phyloP scores from a whole-genome alignment of 2,329 filamentous ascomycete genomes.

The Lachnellula willkommii region DNA sequence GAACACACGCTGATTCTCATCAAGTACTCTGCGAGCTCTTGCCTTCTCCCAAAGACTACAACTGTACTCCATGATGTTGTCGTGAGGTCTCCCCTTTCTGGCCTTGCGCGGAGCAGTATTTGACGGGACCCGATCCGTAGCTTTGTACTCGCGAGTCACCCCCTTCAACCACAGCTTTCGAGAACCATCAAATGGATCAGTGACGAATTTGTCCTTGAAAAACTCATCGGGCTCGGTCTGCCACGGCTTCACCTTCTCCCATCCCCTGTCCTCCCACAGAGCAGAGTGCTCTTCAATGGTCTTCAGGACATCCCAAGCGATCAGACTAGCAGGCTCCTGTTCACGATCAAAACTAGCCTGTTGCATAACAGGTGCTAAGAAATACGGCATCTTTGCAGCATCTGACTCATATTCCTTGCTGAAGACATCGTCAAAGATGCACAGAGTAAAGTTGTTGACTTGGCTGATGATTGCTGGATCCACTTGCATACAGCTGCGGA shows the following conservation, averaged over 20 bases:
- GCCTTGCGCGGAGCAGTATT: constrained; percentile 44
- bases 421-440: constrained; percentile 77
- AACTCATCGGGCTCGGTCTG: constrained; percentile 39
- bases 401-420: constrained; percentile 74
- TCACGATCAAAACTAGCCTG: constrained; percentile 1
- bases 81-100: constrained; percentile 35
- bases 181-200: constrained; percentile 57
- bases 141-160: constrained; percentile 53
- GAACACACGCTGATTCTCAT: constrained; percentile 73
- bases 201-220: constrained; percentile 48
- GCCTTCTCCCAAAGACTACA: constrained; percentile 67
- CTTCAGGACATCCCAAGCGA: constrained; percentile 60
- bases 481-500: constrained; percentile 41
- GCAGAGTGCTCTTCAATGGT: constrained; percentile 32
- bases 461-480: constrained; percentile 41
- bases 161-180: constrained; percentile 54
- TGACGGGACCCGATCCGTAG: constrained; percentile 61
- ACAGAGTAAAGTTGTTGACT: constrained; percentile 68
- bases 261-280: constrained; percentile 37
- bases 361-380: constrained; percentile 58
- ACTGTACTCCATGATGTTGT: constrained; percentile 77
- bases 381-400: constrained; percentile 68
- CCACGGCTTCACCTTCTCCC: constrained; percentile 26
- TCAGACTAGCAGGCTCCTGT: constrained; percentile 27
- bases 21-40: constrained; percentile 47